These are phyloP conservation scores for Lichtheimia corymbifera DNA, from an alignment of 371 early-diverging fungal genomes.

Conservation along the genomic window DNA sequence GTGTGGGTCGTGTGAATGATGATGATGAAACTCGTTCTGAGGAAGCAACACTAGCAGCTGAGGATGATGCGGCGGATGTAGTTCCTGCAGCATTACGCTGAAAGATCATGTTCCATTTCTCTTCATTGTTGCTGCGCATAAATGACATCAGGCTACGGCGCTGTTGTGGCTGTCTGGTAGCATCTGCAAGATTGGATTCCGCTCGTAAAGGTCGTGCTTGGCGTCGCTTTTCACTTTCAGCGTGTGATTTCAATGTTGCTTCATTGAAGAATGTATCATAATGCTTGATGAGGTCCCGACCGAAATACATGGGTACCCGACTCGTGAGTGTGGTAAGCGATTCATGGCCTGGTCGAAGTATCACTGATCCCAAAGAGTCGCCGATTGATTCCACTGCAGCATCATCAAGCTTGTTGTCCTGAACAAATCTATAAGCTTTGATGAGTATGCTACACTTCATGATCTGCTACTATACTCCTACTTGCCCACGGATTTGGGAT, in stretches of 20 bases:
- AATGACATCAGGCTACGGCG: constrained; percentile 38
- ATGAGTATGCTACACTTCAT: background rate
- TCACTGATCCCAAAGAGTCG: constrained; percentile 57
- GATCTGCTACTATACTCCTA: background rate
- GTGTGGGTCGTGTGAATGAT: background rate
- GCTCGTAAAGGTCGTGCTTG: constrained; percentile 32
- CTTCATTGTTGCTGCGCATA: constrained; percentile 21
- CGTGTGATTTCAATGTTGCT: constrained; percentile 29
- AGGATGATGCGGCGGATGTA: background rate
- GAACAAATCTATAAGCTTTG: background rate
- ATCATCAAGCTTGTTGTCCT: constrained; percentile 6
- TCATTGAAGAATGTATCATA: constrained; percentile 34
- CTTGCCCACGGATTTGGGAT: constrained; percentile 45
- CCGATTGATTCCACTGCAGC: constrained; percentile 20
- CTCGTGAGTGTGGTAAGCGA: constrained; percentile 57
- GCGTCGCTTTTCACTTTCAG: constrained; percentile 43
- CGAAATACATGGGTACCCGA: constrained; percentile 48
- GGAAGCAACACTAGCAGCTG: background rate
- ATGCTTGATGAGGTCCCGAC: constrained; percentile 52
- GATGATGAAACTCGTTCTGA: background rate
- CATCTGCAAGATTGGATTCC: constrained; percentile 9
- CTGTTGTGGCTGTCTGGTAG: constrained; percentile 6
- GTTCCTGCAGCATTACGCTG: constrained; percentile 1
- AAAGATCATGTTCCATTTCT: constrained; percentile 1
- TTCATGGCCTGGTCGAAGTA: constrained; percentile 54